Conservation (phyloP, 1,284 basidiomycete species). For the Tilletia horrida region DNA sequence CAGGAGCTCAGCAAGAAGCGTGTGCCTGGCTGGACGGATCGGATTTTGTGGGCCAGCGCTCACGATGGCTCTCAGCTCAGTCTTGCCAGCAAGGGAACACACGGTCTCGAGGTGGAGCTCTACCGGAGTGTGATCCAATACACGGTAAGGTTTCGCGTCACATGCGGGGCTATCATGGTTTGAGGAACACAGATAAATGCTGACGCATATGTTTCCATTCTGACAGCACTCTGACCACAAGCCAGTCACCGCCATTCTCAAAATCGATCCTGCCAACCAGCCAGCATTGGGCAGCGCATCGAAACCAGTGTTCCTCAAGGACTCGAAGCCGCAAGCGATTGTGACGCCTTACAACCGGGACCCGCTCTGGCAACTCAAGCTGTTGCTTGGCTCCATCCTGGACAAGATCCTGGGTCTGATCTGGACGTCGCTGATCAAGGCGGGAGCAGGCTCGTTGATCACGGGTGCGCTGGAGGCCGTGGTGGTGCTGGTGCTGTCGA, state of each 20-base stretch:
- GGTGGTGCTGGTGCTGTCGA: constrained; percentile 33
- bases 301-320: constrained; percentile 58
- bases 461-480: constrained; percentile 38
- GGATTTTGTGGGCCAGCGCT: constrained; percentile 71
- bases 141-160: constrained; percentile 24
- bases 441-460: constrained; percentile 68
- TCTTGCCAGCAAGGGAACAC: constrained; percentile 61
- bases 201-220: neutral
- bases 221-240: constrained; percentile 53
- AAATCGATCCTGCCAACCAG: constrained; percentile 60
- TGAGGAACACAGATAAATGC: neutral
- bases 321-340: constrained; percentile 22
- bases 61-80: constrained; percentile 59
- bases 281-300: constrained; percentile 33
- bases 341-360: constrained; percentile 41
- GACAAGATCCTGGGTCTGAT: constrained; percentile 70
- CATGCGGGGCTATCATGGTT: neutral
- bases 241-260: constrained; percentile 52
- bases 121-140: constrained; percentile 52
- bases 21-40: constrained; percentile 88
- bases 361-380: constrained; percentile 61
- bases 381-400: constrained; percentile 64
- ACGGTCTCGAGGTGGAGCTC: constrained; percentile 45
- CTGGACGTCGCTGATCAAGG: constrained; percentile 69
- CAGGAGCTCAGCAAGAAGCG: constrained; percentile 64